Base-by-base conservation (phyloP, 2,329 filamentous ascomycete genomes). In the Penicillium sp. region DNA sequence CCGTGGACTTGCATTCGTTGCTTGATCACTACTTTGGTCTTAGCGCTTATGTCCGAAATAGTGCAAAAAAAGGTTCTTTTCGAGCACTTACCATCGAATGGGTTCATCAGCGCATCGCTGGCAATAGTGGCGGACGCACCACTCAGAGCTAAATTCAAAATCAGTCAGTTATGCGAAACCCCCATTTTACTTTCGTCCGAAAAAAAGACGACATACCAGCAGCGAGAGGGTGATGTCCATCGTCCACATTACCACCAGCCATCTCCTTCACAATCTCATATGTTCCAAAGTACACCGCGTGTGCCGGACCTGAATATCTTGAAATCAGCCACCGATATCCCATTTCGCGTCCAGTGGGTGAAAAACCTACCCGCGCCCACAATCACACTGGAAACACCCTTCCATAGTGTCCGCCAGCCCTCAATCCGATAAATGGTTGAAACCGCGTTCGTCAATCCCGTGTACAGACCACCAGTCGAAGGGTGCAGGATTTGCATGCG, bases 1-100 rank as follows among this genome's bases (percentile, higher is more conserved):
- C 95, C 90, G 74, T 96, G 91, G 58, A 99, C 90, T 77, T 99
- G 95, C 95, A 99, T 99, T 68, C 95, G 90, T 77, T 99, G 95
- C 79, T 99, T 99, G 81, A 99, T 96, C 60, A 99, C 95, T 97
- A 70, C 27, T 43, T 19, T 19, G 31, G 22, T 22, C 6, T 49
- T 31, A 49, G 46, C 11, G 29, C 27, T 49, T 47, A 3, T 16
- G 10, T 27, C 9, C 24, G n/a, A 33, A 11, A 16, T 21, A 19
- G 6, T n/a, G 26, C 10, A 44, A 46, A 48, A 46, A 47, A 46
- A 19, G 37, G 31, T 31, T 31, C 52, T 14, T 42, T 48, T 22
- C 11, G 14, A 29, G 29, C 21, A 47, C 85, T 69, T 84, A 96
- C 92, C 92, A 79, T 99, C 95, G 74, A 99, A 99, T 22, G 95